Evolutionary conservation across 2,329 filamentous ascomycete genomes (phyloP).

Genomic region (Pyrenophora teres): DNA sequence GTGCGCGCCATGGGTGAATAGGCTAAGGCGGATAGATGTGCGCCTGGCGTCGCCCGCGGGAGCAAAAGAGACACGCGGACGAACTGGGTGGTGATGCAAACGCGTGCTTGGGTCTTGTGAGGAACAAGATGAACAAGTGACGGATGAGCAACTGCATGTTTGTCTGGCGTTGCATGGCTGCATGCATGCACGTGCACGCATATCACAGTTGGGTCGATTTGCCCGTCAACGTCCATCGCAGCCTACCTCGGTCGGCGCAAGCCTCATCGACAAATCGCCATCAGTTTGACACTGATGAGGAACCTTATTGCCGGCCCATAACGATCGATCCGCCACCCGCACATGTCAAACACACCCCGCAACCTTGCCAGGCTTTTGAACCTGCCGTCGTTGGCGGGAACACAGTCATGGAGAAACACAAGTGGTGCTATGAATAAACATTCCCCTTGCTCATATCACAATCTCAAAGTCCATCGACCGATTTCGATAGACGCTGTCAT

Average conservation of each 20-base stretch:
- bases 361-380: neutral
- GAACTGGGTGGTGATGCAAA: neutral
- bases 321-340: neutral
- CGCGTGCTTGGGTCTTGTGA: neutral
- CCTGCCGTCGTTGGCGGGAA: too few species aligned
- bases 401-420: too few species aligned
- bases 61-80: neutral
- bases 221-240: neutral
- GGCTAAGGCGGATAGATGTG: neutral
- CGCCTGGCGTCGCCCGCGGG: neutral
- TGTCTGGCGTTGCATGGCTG: too few species aligned
- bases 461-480: too few species aligned
- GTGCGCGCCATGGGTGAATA: neutral
- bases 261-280: neutral
- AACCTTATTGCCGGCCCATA: neutral
- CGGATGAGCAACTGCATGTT: too few species aligned
- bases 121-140: neutral
- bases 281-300: conserved; percentile 4
- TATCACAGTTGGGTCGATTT: too few species aligned
- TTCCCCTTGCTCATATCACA: too few species aligned
- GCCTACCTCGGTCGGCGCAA: neutral
- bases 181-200: too few species aligned
- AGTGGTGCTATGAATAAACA: too few species aligned
- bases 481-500: too few species aligned
- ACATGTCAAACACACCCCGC: conserved; percentile 1